Percentiles rank a stretch among this genome's conserved stretches.
phyloP scores from a whole-genome alignment of 305 asterid species.

The Solanum chacoense region DNA sequence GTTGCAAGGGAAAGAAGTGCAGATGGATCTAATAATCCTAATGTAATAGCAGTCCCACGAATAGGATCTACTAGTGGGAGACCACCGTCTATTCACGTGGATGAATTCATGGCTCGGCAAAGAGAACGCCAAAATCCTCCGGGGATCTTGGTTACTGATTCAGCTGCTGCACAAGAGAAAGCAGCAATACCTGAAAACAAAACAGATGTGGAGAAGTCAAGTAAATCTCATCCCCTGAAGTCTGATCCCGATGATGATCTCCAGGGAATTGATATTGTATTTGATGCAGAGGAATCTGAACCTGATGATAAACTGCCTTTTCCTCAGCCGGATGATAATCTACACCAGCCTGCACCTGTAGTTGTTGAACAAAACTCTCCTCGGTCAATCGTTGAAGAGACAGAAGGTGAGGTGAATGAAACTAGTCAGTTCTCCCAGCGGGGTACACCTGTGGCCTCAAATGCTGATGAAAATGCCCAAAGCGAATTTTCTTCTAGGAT shows the following conservation, averaged over 20 bases:
- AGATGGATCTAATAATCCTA: conserved; percentile 64
- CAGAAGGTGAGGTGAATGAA: conserved; percentile 55
- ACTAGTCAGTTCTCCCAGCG: conserved; percentile 42
- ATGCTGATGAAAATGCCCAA: conserved; percentile 49
- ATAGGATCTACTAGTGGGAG: conserved; percentile 79
- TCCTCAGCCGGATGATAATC: conserved; percentile 70
- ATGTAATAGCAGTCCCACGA: conserved; percentile 73
- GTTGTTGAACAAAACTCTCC: conserved; percentile 54
- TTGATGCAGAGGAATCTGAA: conserved; percentile 85
- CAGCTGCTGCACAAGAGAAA: conserved; percentile 36
- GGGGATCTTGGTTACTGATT: conserved; percentile 32
- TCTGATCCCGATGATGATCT: conserved; percentile 82
- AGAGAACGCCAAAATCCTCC: conserved; percentile 66
- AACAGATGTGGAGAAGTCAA: conserved; percentile 38
- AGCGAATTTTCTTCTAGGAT: conserved; percentile 73
- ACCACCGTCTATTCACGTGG: conserved; percentile 93
- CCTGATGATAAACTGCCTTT: conserved; percentile 82
- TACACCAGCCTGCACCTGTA: conserved; percentile 39
- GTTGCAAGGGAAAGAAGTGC: conserved; percentile 90
- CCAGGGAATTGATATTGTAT: conserved; percentile 79
- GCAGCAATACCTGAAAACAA: conserved; percentile 34
- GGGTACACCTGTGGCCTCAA: conserved; percentile 48
- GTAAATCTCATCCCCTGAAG: conserved; percentile 45
- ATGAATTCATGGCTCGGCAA: conserved; percentile 94
- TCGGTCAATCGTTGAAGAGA: conserved; percentile 73